These are phyloP conservation scores for Fusarium solani-melongenae DNA, from an alignment of 2,329 filamentous ascomycete species.

Conservation along the genomic window DNA sequence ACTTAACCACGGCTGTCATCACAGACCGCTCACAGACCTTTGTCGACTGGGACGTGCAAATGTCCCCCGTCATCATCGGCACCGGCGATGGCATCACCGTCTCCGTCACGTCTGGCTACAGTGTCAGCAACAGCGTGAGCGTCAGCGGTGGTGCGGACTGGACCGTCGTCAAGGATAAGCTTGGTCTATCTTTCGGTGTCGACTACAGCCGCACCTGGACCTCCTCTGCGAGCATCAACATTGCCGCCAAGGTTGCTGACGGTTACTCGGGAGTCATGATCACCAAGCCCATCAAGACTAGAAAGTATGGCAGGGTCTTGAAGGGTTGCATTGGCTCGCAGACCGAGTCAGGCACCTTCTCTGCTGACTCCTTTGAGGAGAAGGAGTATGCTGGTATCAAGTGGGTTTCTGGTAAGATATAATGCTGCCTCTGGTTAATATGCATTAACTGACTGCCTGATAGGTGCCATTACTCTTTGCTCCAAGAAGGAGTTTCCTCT, in stretches of 20 bases:
- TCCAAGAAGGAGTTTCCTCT: conserved; percentile 21
- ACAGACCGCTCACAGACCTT: conserved; percentile 10
- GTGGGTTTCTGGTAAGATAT: conserved; percentile 16
- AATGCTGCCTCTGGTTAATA: not conserved
- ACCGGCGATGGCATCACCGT: conserved; percentile 7
- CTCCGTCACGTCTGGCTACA: not conserved
- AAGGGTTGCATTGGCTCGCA: conserved; percentile 13
- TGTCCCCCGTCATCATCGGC: conserved; percentile 27
- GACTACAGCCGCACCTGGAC: conserved; percentile 25
- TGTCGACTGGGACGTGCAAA: conserved; percentile 32
- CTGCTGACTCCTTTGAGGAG: conserved; percentile 12
- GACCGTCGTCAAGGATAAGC: not conserved
- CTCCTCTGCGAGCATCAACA: conserved; percentile 2
- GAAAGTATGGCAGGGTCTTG: conserved; percentile 2
- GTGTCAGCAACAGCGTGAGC: not conserved
- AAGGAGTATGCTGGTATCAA: conserved; percentile 15
- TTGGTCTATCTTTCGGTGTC: not conserved
- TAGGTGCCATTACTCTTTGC: conserved; percentile 18
- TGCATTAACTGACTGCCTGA: not conserved
- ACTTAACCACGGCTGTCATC: not conserved
- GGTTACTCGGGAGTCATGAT: conserved; percentile 14
- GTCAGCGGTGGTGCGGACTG: conserved; percentile 1
- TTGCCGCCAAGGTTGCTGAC: not conserved
- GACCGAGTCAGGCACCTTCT: conserved; percentile 10
- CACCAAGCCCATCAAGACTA: conserved; percentile 12